Base-by-base conservation (phyloP, 495 filamentous ascomycete genomes). In the Barbatosphaeria neglecta region DNA sequence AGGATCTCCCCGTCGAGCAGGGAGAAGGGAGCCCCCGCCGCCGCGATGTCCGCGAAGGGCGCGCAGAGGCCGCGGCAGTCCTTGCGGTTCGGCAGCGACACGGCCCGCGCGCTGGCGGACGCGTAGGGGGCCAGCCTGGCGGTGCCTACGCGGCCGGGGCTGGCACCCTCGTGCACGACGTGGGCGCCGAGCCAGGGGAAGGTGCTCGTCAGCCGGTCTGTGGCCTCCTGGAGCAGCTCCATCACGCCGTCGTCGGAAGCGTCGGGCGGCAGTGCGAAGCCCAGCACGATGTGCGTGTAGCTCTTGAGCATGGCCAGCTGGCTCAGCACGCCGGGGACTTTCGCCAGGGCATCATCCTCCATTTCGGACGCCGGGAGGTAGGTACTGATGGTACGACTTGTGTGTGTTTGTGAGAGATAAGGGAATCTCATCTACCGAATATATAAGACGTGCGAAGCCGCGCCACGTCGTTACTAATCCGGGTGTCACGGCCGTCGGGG, bases 181-280 rank as follows among this genome's bases (percentile, higher is more conserved):
- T 47, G 45, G 11, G 31, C 45, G 15, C 19, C 35, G 19, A 47
- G 35, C 45, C 45, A 47, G 37, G 45, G 45, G 35, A 47, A 47
- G n/a, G 45, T 20, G 7, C 20, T 37, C 16, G 45, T 47, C 18
- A 47, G 45, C 45, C 25, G 22, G 22, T 24, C 24, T 6, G 45
- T 22, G 18, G 45, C 45, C 5, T 16, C n/a, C 37, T 41, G 22
- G 9, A 47, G 35, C 15, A 38, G 15, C 17, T 40, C 27, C 2
- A 39, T 22, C n/a, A 47, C 24, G 9, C 11, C 20, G 7, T 47
- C 45, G 6, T 35, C 31, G 31, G 31, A 35, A 24, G 24, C 22
- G 23, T 4, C 6, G 22, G 24, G n/a, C 13, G 24, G 23, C 6
- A 27, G 24, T 3, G 42, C 23, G 22, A 44, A 44, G 42, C 42